Conservation (phyloP, 2,329 filamentous ascomycete genomes). For the Paecilomyces niveus region DNA sequence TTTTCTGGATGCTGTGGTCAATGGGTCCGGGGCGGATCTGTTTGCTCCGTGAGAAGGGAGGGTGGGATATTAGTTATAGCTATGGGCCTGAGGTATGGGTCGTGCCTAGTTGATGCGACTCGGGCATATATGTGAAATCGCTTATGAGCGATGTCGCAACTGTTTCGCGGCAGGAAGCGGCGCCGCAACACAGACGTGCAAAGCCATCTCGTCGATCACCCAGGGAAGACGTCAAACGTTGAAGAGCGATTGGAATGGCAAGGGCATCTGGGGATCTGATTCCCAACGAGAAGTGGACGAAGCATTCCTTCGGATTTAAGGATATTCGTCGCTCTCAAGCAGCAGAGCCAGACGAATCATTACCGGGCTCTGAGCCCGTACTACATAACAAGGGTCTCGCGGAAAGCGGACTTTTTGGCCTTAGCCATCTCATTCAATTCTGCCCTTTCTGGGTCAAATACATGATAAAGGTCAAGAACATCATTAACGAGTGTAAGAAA, state of each 20-base stretch:
- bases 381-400: not conserved
- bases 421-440: not conserved
- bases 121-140: not conserved
- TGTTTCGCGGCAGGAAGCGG: not conserved
- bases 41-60: slow-evolving; percentile 21
- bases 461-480: not conserved
- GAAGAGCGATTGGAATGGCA: too few species aligned
- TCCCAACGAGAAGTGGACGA: too few species aligned
- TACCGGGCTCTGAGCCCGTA: not conserved
- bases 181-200: too few species aligned
- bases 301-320: too few species aligned
- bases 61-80: not conserved
- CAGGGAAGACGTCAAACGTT: too few species aligned
- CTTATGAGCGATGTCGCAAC: not conserved
- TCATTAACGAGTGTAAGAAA: not conserved
- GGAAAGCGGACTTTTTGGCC: not conserved
- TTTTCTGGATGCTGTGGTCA: slow-evolving; percentile 26
- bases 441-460: not conserved
- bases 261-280: too few species aligned
- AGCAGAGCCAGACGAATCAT: not conserved
- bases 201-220: too few species aligned
- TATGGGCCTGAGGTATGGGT: not conserved
- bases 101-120: not conserved
- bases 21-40: slow-evolving; percentile 26
- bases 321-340: too few species aligned